These are phyloP conservation scores for Fraxinus greggii DNA, from an alignment of 305 asterid genomes.

Conservation along the genomic window DNA sequence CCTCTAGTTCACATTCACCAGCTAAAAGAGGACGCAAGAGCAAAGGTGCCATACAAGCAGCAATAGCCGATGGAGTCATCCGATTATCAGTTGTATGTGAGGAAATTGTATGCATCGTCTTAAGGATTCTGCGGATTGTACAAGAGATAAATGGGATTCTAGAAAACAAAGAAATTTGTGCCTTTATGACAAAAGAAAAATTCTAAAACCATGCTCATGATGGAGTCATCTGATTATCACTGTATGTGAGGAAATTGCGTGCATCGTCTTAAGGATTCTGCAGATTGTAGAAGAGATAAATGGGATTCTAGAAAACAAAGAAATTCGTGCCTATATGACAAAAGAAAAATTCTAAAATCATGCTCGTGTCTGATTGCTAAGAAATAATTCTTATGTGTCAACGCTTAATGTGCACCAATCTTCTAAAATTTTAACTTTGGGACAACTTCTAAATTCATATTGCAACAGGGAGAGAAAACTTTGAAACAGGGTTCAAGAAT, in stretches of 20 bases:
- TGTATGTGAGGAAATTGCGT: conserved; percentile 67
- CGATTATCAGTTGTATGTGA: conserved; percentile 39
- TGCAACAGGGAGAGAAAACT: neutral
- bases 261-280: conserved; percentile 91
- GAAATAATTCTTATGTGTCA: neutral
- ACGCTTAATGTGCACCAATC: neutral
- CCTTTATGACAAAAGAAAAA: neutral
- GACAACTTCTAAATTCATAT: neutral
- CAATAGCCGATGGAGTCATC: conserved; percentile 50
- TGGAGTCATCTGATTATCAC: too few species aligned
- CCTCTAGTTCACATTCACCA: conserved; percentile 97
- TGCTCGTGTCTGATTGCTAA: conserved; percentile 10
- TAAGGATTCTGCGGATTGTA: conserved; percentile 55
- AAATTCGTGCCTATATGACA: neutral
- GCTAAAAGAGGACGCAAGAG: conserved; percentile 95
- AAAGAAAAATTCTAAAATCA: neutral
- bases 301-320: conserved; percentile 20
- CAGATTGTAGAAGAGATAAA: conserved; percentile 25
- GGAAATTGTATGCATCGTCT: conserved; percentile 85
- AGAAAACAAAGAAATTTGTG: conserved; percentile 10
- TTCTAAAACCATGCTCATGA: too few species aligned
- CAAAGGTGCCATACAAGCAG: conserved; percentile 99
- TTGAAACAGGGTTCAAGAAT: neutral
- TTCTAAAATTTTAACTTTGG: neutral
- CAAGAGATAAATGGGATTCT: conserved; percentile 25